Evolutionary conservation across 108 stramenopile species (phyloP).

Genomic region (Cyclotella baltica): DNA sequence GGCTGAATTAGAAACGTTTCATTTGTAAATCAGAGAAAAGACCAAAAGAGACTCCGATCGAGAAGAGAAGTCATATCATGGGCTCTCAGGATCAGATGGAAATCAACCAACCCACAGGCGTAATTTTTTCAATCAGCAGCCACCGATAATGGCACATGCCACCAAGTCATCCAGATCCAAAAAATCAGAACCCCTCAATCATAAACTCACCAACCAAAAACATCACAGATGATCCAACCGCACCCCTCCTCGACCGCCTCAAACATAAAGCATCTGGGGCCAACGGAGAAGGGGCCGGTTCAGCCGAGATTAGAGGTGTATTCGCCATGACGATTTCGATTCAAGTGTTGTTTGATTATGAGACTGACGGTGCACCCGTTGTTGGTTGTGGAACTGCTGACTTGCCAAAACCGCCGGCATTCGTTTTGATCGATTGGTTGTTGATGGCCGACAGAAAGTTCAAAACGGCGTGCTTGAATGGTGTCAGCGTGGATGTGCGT

Average conservation of each 20-base stretch:
- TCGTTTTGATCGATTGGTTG: too few species aligned
- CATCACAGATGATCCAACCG: conserved; percentile 18
- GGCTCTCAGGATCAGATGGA: too few species aligned
- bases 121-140: too few species aligned
- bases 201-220: conserved; percentile 31
- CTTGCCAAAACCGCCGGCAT: too few species aligned
- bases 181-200: neutral
- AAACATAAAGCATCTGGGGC: neutral
- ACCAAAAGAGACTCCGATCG: neutral
- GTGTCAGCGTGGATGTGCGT: too few species aligned
- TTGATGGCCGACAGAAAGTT: too few species aligned
- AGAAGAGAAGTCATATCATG: too few species aligned
- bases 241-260: conserved; percentile 7
- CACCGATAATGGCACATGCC: too few species aligned
- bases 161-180: neutral
- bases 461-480: too few species aligned
- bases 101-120: too few species aligned
- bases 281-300: neutral
- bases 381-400: neutral
- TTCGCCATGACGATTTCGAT: neutral
- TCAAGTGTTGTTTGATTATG: neutral
- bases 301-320: neutral
- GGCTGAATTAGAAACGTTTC: neutral
- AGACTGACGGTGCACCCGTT: neutral
- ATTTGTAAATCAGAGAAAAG: neutral